Evolutionary conservation across 805 yeast species (phyloP), one percentile per base, ranked within the genome.

Genomic region (Hanseniaspora thailandica): DNA sequence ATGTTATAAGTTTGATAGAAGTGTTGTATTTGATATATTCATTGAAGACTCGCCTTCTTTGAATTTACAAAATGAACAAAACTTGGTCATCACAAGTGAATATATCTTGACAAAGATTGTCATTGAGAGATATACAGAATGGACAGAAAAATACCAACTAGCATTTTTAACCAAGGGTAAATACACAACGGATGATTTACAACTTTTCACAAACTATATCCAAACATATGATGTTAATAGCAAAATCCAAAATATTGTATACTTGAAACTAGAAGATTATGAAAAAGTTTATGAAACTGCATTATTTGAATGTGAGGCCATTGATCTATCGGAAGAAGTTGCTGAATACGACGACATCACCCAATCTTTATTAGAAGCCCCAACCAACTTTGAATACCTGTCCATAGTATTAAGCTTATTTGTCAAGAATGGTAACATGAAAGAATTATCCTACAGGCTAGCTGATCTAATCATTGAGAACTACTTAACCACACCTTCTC

Each of bases 61-160:
- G 23, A 50, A 50, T 17, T 10, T 50, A 19, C 19, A 22, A 5
- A 28, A 13, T 19, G 31, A 33, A 17, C 41, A 43, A 35, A 50
- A 50, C 17, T 35, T 43, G 12, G 28, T 50, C 12, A 17, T 43
- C 23, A 26, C 54, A 5, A 50, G 54, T 35, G 47, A 50, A 22
- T 50, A 20, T 22, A 41, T 50, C n/a, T 25, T 50, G 33, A 17
- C 45, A 28, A 43, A 50, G 4, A 26, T 43, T n/a, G 5, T 50
- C 6, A 28, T 50, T 19, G 45, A 50, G 13, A 34, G 45, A 25
- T 50, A 34, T 28, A 25, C 25, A 2, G 36, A 38, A 13, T 50
- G 54, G 54, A 43, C 45, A 28, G 10, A 25, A 3, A 22, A 50
- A 8, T 50, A 50, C 38, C 54, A 50, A 30, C 28, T 50, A 23